Conservation (phyloP, 2,329 filamentous ascomycete genomes). For the Fusarium keratoplasticum region DNA sequence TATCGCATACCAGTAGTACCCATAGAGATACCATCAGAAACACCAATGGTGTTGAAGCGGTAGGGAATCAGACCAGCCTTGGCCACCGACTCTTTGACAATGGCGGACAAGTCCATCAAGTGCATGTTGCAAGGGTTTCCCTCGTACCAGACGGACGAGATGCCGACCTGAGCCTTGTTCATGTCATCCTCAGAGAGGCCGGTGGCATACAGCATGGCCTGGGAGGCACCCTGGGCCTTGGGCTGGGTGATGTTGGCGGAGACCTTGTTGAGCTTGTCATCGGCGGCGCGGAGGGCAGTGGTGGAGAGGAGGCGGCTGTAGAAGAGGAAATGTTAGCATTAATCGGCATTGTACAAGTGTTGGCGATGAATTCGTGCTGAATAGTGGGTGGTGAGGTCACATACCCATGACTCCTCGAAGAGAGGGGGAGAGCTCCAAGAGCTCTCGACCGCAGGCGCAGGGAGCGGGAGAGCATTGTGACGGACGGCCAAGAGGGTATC, state of each 20-base stretch:
- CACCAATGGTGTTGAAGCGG: constrained; percentile 99
- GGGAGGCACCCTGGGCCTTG: constrained; percentile 97
- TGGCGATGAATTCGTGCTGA: neutral
- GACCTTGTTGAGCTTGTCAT: constrained; percentile 81
- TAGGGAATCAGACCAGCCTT: constrained; percentile 87
- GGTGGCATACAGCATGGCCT: constrained; percentile 98
- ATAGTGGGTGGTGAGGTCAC: constrained; percentile 12
- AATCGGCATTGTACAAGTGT: neutral
- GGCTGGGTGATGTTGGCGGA: constrained; percentile 91
- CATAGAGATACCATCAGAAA: constrained; percentile 98
- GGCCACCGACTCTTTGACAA: constrained; percentile 72
- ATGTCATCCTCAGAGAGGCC: constrained; percentile 88
- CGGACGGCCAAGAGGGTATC: neutral
- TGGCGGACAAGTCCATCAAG: constrained; percentile 86
- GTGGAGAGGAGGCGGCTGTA: constrained; percentile 64
- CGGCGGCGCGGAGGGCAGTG: constrained; percentile 57
- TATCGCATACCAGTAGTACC: constrained; percentile 97
- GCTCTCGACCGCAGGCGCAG: constrained; percentile 44
- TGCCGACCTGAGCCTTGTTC: constrained; percentile 97
- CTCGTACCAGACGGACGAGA: constrained; percentile 97
- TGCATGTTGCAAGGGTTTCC: constrained; percentile 99
- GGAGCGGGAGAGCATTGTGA: constrained; percentile 46
- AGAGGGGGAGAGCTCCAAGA: constrained; percentile 43
- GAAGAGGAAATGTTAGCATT: constrained; percentile 8
- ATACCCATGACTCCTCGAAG: constrained; percentile 43